Evolutionary conservation across 2,329 filamentous ascomycete species (phyloP), one percentile per base, ranked within the genome.

Genomic region (Fusarium udum): DNA sequence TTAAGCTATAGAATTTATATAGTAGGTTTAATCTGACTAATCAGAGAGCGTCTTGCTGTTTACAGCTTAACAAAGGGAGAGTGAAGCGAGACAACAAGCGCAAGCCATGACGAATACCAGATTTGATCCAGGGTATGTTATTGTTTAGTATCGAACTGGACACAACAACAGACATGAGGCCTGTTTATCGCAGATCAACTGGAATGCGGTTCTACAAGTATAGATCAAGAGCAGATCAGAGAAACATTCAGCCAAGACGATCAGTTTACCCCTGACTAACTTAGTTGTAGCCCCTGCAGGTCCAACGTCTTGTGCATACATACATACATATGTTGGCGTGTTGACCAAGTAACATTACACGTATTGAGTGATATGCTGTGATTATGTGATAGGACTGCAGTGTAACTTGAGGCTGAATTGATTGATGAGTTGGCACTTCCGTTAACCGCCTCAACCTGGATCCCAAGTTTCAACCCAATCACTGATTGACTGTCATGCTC

Each of bases 71-170:
- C 26, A 26, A n/a, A n/a, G n/a, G n/a, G n/a, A 65, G 48, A 62
- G 48, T 60, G 57, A 73, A 66, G 69, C 63, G 70, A 73, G 49
- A 53, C 58, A 73, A 49, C 55, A 67, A 49, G 55, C 61, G 53
- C 70, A 36, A 34, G 40, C 34, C 51, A 61, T 73, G 69, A 67
- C 51, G 40, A 53, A 26, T n/a, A 9, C 15, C 6, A 28, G 4
- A n/a, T 40, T 18, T 36, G 51, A 39, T 72, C 32, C 42, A 73
- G 67, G 71, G 71, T 73, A 72, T 40, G 14, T 4, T 4, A n/a
- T n/a, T 28, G 31, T 24, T 13, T 9, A 4, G 43, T 46, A 22
- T 26, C 36, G 28, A 16, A 18, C 13, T n/a, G 28, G 32, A 43
- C n/a, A 40, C 24, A 26, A 69, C 43, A 60, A 52, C 61, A 56